Base-by-base conservation (phyloP, 2,329 filamentous ascomycete genomes). In the Leptosphaerulina australis region DNA sequence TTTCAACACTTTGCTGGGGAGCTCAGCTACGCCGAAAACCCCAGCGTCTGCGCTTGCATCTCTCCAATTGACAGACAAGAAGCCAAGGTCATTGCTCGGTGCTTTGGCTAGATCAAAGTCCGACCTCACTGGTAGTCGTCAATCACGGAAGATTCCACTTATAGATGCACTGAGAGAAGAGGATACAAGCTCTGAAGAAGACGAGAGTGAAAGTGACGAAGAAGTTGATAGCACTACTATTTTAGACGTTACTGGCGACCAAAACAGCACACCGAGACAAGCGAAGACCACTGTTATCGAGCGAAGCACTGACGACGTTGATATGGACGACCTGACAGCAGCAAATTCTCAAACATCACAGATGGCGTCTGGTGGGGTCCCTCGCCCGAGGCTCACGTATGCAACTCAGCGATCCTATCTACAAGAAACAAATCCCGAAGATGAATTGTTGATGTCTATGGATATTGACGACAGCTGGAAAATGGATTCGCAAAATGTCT, bases 371-470 rank as follows among this genome's bases (percentile, higher is more conserved):
- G 56, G 55, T 17, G 29, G 56, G 50, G 46, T 59, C 14, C 53
- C 46, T 29, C 56, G 75, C 2, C 71, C 77, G 4, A 81, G 73
- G 57, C 71, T 83, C 33, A 87, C 84, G 2, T 87, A 87, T 66
- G 80, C 81, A 11, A 78, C 78, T 28, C 76, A 81, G 56, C 77
- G 84, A 35, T 84, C 83, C 2, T 83, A 85, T 53, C 69, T 86
- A n/a, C 76, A 80, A 56, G 82, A 85, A 54, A 65, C 75, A 34
- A 75, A 71, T 21, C 60, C 76, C 3, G 76, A 79, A 37, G 74
- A 74, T 44, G 62, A 60, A 2, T 55, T 71, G 10, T 46, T 73
- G n/a, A 40, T 75, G 17, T 66, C 70, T 1, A 69, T 71, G 63
- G 65, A 68, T 38, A 35, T 68, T 24, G 62, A 68, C 24, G 63